A percentile compares a stretch with the other conserved stretches of the same genome.
These are phyloP conservation scores for Paxillus rubicundulus DNA, from an alignment of 768 basidiomycete genomes.

Conservation along the genomic window DNA sequence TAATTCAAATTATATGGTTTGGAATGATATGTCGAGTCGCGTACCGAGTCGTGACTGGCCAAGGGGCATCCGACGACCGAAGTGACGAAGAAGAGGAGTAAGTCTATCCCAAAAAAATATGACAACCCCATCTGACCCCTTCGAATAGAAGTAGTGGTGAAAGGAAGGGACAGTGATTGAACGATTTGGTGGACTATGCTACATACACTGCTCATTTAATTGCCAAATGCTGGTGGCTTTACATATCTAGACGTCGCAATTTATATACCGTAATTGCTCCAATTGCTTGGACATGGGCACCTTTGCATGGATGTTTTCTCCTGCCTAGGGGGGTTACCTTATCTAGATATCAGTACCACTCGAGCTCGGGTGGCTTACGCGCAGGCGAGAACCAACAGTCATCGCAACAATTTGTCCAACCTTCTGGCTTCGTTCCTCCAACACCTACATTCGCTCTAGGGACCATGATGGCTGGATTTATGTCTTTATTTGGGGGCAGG, in stretches of 20 bases:
- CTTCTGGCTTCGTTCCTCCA: background rate
- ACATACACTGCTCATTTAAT: slow-evolving; percentile 24
- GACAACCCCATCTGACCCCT: slow-evolving; percentile 10
- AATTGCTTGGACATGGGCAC: slow-evolving; percentile 2
- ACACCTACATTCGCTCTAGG: background rate
- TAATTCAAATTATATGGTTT: slow-evolving; percentile 84
- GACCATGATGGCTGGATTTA: slow-evolving; percentile 70
- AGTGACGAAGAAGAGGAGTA: slow-evolving; percentile 77
- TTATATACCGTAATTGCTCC: slow-evolving; percentile 29
- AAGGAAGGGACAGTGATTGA: slow-evolving; percentile 26
- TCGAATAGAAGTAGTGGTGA: slow-evolving; percentile 13
- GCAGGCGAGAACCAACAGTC: slow-evolving; percentile 1
- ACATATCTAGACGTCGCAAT: slow-evolving; percentile 24
- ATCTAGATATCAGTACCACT: slow-evolving; percentile 17
- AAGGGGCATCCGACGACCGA: slow-evolving; percentile 77
- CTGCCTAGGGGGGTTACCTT: slow-evolving; percentile 24
- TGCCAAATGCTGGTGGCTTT: slow-evolving; percentile 15
- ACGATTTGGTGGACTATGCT: slow-evolving; percentile 24
- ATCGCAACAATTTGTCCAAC: too few species aligned
- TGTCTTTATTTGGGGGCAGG: slow-evolving; percentile 87
- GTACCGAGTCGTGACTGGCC: slow-evolving; percentile 71
- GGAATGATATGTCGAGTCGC: slow-evolving; percentile 80
- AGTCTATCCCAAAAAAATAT: slow-evolving; percentile 15
- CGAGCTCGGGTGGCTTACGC: slow-evolving; percentile 6
- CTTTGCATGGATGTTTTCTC: background rate